A percentile compares a stretch with the other conserved stretches of the same genome.
These are phyloP conservation scores for Colletotrichum abscissum DNA, from an alignment of 2,329 filamentous ascomycete genomes.

Conservation along the genomic window DNA sequence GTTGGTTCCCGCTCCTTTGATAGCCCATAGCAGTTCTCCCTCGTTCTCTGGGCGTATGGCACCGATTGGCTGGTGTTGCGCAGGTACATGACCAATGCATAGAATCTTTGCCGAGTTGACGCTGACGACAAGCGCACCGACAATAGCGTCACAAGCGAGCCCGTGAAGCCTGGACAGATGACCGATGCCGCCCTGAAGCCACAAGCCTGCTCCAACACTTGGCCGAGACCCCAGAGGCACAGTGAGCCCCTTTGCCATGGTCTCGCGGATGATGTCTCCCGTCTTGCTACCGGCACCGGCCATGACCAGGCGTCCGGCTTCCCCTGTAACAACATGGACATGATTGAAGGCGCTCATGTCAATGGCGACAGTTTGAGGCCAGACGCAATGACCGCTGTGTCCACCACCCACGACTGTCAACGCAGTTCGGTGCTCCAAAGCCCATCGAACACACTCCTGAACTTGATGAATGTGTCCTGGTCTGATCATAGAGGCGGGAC, in stretches of 20 bases:
- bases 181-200: slow-evolving; percentile 74
- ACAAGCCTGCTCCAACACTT: slow-evolving; percentile 71
- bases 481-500: slow-evolving; percentile 55
- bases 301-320: slow-evolving; percentile 53
- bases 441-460: slow-evolving; percentile 68
- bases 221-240: slow-evolving; percentile 71
- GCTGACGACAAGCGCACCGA: slow-evolving; percentile 70
- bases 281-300: slow-evolving; percentile 67
- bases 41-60: slow-evolving; percentile 59
- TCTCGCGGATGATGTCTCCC: slow-evolving; percentile 61
- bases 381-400: slow-evolving; percentile 69
- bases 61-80: slow-evolving; percentile 51
- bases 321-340: slow-evolving; percentile 53
- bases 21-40: slow-evolving; percentile 65
- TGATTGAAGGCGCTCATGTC: slow-evolving; percentile 69
- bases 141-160: slow-evolving; percentile 68
- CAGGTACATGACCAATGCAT: slow-evolving; percentile 63
- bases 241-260: slow-evolving; percentile 60
- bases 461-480: slow-evolving; percentile 61
- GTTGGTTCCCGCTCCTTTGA: slow-evolving; percentile 70
- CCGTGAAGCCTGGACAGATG: slow-evolving; percentile 66
- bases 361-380: slow-evolving; percentile 62
- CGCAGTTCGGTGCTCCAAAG: slow-evolving; percentile 54
- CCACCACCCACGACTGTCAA: slow-evolving; percentile 67
- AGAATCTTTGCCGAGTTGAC: slow-evolving; percentile 59